phyloP scores from a whole-genome alignment of 169 alveolate genomes.

The Plasmodium fragile region DNA sequence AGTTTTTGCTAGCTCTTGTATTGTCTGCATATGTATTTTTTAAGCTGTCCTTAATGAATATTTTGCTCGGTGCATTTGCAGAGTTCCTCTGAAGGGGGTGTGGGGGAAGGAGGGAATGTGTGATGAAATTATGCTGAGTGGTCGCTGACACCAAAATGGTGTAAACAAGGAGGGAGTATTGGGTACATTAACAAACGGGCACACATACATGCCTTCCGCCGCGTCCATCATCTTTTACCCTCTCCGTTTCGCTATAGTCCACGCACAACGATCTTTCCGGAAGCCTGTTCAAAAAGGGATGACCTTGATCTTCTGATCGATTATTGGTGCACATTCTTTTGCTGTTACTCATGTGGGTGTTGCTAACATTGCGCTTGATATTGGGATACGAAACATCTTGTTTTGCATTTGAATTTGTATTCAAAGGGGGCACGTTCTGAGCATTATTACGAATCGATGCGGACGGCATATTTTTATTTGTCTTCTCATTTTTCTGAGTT shows the following conservation, averaged over 20 bases:
- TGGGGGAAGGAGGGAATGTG: neutral
- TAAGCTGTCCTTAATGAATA: conserved; percentile 7
- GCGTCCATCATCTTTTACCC: conserved; percentile 17
- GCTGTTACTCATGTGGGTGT: neutral
- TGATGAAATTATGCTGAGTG: neutral
- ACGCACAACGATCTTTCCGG: neutral
- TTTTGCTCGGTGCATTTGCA: neutral
- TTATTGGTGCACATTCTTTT: neutral
- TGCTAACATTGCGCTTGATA: neutral
- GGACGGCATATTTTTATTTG: neutral
- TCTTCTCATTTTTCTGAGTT: neutral
- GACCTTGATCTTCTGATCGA: neutral
- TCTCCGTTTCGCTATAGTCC: neutral
- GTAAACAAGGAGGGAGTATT: neutral
- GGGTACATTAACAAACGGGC: neutral
- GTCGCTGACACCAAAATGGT: neutral
- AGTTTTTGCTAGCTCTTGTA: neutral
- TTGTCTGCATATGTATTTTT: neutral
- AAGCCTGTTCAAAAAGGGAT: conserved; percentile 22
- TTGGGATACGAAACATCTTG: neutral
- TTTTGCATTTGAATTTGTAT: neutral
- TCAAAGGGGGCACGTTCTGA: neutral
- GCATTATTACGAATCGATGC: neutral
- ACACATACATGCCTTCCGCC: neutral
- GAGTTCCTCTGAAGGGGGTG: conserved; percentile 13